phyloP scores from a whole-genome alignment of 495 filamentous ascomycete genomes.

The Oleoguttula mirabilis region DNA sequence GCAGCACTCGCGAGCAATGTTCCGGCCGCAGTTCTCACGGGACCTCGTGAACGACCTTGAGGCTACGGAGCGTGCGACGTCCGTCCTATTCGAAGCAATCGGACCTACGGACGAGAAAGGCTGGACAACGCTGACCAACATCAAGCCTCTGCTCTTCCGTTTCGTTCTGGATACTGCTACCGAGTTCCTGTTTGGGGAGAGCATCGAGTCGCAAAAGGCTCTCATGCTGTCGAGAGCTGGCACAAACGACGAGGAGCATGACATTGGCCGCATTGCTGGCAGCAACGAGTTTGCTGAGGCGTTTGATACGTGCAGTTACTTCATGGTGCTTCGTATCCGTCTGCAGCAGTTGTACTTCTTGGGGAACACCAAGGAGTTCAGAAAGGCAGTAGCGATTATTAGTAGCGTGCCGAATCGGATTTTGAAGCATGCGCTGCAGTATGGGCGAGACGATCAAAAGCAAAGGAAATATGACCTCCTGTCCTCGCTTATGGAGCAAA shows the following conservation, averaged over 20 bases:
- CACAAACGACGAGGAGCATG: neutral
- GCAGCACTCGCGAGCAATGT: slow-evolving; percentile 43
- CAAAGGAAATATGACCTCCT: neutral
- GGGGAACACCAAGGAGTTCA: neutral
- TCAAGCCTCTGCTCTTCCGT: slow-evolving; percentile 38
- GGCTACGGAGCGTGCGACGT: slow-evolving; percentile 16
- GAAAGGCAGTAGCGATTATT: neutral
- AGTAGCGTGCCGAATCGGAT: neutral
- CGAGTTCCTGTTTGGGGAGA: slow-evolving; percentile 33
- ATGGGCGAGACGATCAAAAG: neutral
- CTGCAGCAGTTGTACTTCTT: neutral
- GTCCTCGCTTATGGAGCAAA: neutral
- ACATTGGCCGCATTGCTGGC: neutral
- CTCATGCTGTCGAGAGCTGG: neutral
- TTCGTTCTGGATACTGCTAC: slow-evolving; percentile 53
- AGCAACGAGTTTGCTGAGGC: neutral
- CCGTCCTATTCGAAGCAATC: slow-evolving; percentile 1
- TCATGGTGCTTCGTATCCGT: neutral
- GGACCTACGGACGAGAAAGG: slow-evolving; percentile 8
- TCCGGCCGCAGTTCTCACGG: slow-evolving; percentile 42
- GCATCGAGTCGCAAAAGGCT: neutral
- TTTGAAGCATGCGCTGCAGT: neutral
- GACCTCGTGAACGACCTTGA: slow-evolving; percentile 33
- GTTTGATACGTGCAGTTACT: neutral
- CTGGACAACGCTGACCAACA: slow-evolving; percentile 18